Base-by-base conservation (phyloP, 805 yeast species). In the Debaryomyces hansenii region DNA sequence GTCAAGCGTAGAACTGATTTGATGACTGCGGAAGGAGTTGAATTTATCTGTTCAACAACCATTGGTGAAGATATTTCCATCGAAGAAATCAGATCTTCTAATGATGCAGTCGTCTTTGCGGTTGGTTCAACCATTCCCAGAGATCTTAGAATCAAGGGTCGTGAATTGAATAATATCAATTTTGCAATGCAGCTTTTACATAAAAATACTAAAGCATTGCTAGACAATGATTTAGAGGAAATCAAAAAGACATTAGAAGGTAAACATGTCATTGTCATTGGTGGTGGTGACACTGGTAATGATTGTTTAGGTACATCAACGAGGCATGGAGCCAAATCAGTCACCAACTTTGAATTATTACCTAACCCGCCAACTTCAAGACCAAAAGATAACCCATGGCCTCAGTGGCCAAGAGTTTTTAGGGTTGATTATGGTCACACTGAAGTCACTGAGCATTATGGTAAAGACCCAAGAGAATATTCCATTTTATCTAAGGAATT, bases 221-320 rank as follows among this genome's bases (percentile, higher is more conserved):
- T 94, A 55, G 89, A 86, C 47, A 84, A 84, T 56, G 80, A 87
- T 59, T 77, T 94, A 66, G 94, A 84, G 52, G 86, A 83, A 47
- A 85, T 92, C 49, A 81, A 86, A 55, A 73, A 78, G 54, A 77
- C 79, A 50, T 67, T 92, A 49, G 82, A 78, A 51, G 98, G 94
- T 57, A 94, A 92, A 78, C 77, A 87, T 53, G 98, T 92, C 47
- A 84, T 92, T 60, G 98, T 92, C 46, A 92, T 92, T 75, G 99
- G 99, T 62, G 99, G 99, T 76, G 99, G 99, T 82, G 99, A 92
- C 70, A 92, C 98, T 31, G 99, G 99, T 82, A 92, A 92, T 66
- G 99, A 92, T 78, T 92, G 98, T 81, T 79, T 92, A 62, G 98
- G 98, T 71, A 92, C 99, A 37, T 82, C 97, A 18, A 91, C 94